Evolutionary conservation across 2,329 filamentous ascomycete species (phyloP).

Genomic region (Alternaria tenuissima): DNA sequence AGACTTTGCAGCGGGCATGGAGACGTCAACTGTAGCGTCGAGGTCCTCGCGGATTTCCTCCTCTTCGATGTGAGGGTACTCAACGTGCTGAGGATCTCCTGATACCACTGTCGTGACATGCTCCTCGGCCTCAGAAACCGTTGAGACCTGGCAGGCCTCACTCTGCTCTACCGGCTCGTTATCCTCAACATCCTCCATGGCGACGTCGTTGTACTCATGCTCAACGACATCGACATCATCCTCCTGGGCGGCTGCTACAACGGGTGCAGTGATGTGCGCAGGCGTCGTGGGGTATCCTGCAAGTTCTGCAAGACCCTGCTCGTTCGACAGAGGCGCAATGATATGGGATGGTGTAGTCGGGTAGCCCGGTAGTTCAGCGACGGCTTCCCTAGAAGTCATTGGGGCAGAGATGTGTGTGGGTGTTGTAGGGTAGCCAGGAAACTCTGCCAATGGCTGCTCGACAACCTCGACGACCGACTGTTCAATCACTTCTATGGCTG

Average conservation of each 20-base stretch:
- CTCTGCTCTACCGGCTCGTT: not conserved
- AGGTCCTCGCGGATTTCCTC: not conserved
- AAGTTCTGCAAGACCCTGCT: conserved; percentile 27
- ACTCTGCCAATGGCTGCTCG: conserved; percentile 35
- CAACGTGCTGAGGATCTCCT: not conserved
- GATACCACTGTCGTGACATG: not conserved
- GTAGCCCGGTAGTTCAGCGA: conserved; percentile 30
- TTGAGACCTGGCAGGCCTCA: not conserved
- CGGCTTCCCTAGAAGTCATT: conserved; percentile 25
- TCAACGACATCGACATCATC: not conserved
- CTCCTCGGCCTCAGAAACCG: not conserved
- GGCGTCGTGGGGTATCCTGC: conserved; percentile 38
- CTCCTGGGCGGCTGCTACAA: not conserved
- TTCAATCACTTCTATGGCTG: not conserved
- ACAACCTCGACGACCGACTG: not conserved
- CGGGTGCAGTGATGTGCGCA: conserved; percentile 27
- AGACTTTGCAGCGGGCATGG: conserved; percentile 6
- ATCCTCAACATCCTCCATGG: conserved; percentile 10
- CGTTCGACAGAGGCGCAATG: conserved; percentile 24
- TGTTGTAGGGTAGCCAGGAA: conserved; percentile 21
- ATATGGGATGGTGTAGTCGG: conserved; percentile 38
- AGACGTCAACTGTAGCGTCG: not conserved
- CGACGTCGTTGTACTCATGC: conserved; percentile 6
- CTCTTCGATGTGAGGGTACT: not conserved
- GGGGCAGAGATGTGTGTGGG: conserved; percentile 27